These are phyloP conservation scores for Eucalyptus viminalis DNA, from an alignment of 345 rosid species.

Conservation along the genomic window DNA sequence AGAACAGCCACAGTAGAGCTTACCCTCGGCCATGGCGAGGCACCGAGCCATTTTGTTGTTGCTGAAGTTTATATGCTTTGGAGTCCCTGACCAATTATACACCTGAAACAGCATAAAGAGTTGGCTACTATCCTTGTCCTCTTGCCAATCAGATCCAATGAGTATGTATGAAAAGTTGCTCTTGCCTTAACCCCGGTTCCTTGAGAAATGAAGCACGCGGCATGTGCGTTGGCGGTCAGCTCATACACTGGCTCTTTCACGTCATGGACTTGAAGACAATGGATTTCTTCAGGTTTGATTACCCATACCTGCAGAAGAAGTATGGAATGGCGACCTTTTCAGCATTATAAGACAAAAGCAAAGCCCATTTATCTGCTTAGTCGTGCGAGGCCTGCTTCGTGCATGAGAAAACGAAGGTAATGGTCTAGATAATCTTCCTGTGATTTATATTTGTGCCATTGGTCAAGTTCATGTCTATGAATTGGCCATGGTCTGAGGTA, in stretches of 20 bases:
- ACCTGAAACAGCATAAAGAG: constrained; percentile 15
- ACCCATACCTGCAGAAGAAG: constrained; percentile 35
- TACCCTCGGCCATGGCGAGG: constrained; percentile 37
- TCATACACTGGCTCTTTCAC: constrained; percentile 42
- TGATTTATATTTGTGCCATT: background rate
- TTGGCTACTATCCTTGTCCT: background rate
- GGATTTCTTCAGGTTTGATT: constrained; percentile 37
- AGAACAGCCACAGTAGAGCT: constrained; percentile 45
- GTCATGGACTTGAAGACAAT: constrained; percentile 51
- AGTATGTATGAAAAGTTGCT: background rate
- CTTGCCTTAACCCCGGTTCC: constrained; percentile 52
- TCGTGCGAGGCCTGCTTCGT: background rate
- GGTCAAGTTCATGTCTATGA: background rate
- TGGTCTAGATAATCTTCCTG: background rate
- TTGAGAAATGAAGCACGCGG: constrained; percentile 42
- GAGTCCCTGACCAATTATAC: constrained; percentile 42
- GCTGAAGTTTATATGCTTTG: constrained; percentile 38
- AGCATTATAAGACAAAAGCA: background rate
- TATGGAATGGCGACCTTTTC: background rate
- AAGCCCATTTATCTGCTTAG: background rate
- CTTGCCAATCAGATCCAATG: background rate
- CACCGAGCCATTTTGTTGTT: constrained; percentile 35
- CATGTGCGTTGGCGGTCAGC: constrained; percentile 26
- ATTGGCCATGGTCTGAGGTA: background rate
- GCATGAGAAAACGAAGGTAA: background rate